Base-by-base conservation (phyloP, 495 filamentous ascomycete genomes). In the Aspergillus indologenus region DNA sequence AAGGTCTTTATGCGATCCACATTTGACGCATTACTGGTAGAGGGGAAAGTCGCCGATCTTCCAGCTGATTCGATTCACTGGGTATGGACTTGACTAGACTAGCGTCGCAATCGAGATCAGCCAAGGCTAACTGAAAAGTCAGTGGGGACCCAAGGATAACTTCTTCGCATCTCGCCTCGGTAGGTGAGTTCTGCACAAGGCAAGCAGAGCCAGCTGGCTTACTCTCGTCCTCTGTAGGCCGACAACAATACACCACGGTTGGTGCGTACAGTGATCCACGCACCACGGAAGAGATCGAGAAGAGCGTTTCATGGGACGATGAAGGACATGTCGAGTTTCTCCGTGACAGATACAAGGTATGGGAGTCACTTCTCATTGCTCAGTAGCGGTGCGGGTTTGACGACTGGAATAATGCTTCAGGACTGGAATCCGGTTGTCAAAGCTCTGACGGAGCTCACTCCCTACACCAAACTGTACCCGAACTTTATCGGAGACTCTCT, bases 21-120 rank as follows among this genome's bases (percentile, higher is more conserved):
- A 6, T 80, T 82, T 43, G 73, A 75, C 53, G 66, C 67, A 3
- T 71, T 68, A 1, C 57, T 75, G 43, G 71, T 77, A 4, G 70
- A 71, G 34, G 60, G 70, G 31, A 68, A 67, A 47, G 70, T 80
- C 20, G 68, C 72, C 3, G 62, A 71, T 59, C 45, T 82, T 5
- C 77, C 76, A 7, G 57, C 69, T 18, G 79, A 81, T 57, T 77
- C 79, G 14, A 69, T 68, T 18, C 78, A 80, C 45, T 81, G 78
- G 70, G 68, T 73, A 64, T 45, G 53, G n/a, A n/a, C n/a, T 18
- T 23, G 14, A 19, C 1, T 12, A 3, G 42, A 8, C n/a, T n/a
- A 40, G 0, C 9, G 55, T 31, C 34, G 54, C 63, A 24, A 29
- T 4, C 12, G n/a, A n/a, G n/a, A 40, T 11, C 34, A 11, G 5